phyloP scores from a whole-genome alignment of 768 basidiomycete species.

The Amylocystis lapponica region DNA sequence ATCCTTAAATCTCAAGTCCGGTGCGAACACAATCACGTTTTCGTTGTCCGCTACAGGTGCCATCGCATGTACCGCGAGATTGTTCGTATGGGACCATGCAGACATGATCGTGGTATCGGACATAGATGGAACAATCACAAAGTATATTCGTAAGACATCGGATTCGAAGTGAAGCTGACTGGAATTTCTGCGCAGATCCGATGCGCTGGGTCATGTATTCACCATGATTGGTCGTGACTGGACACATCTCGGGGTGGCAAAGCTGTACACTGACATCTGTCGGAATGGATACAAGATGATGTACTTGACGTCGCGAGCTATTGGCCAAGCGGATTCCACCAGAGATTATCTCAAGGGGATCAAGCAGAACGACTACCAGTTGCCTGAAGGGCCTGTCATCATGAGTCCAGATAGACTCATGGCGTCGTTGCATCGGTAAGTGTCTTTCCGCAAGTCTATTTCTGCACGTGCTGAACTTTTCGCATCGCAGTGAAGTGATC shows the following conservation, averaged over 20 bases:
- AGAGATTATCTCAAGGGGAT: slow-evolving; percentile 91
- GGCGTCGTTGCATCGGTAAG: slow-evolving; percentile 88
- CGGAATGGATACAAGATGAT: slow-evolving; percentile 97
- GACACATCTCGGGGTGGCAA: slow-evolving; percentile 97
- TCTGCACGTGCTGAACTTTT: neutral
- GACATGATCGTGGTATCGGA: slow-evolving; percentile 92
- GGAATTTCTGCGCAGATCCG: slow-evolving; percentile 52
- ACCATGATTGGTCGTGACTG: slow-evolving; percentile 98
- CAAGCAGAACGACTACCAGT: slow-evolving; percentile 90
- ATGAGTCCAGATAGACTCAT: slow-evolving; percentile 97
- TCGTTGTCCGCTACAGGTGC: slow-evolving; percentile 80
- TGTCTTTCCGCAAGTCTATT: too few relatives aligned
- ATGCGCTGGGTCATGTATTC: slow-evolving; percentile 93
- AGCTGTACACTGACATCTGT: slow-evolving; percentile 91
- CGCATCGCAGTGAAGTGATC: slow-evolving; percentile 79
- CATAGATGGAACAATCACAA: slow-evolving; percentile 98
- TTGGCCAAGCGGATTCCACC: slow-evolving; percentile 97
- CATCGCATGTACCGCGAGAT: slow-evolving; percentile 82
- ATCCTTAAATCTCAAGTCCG: slow-evolving; percentile 76
- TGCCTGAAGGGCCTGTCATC: slow-evolving; percentile 98
- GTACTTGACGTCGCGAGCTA: slow-evolving; percentile 95
- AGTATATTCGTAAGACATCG: slow-evolving; percentile 42
- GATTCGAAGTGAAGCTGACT: neutral
- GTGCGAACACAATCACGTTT: slow-evolving; percentile 90
- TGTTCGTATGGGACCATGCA: slow-evolving; percentile 94